Evolutionary conservation across 495 filamentous ascomycete genomes (phyloP), one percentile per base, ranked within the genome.

Genomic region (Neurospora sp.): DNA sequence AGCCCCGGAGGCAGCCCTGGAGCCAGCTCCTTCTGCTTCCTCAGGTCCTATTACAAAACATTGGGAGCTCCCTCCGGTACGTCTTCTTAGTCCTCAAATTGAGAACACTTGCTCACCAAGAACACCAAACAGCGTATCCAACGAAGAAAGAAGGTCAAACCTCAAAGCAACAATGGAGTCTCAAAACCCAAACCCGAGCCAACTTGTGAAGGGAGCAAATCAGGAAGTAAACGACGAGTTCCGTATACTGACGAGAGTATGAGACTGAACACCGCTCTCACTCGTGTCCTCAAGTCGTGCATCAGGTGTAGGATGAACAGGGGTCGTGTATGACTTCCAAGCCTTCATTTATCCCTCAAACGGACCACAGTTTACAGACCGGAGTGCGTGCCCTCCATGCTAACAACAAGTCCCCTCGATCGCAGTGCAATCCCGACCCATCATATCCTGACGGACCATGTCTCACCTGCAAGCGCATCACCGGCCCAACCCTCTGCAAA

Each of bases 281-380:
- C 77, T 6, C 73, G 77, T 2, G 72, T 77, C 8, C 75, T 79
- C 39, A 78, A 77, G 73, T 79, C 77, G 12, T 79, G 77, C 72
- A 77, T 79, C 73, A 72, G 77, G 14, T 79, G 77, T 70, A 73
- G 77, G 62, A 79, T 79, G 77, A 76, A 78, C 69, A 71, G 76
- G 69, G 73, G 76, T 10, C 76, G 77, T 5, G 77, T 78, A 74
- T 42, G 75, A 69, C 46, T 44, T 16, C 59, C 59, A 71, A 5
- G 37, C 66, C 27, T 66, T 38, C 62, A 35, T 14, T 6, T 69
- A 46, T 23, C n/a, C 12, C 39, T 42, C 9, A 39, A 39, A 39
- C 18, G 46, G 20, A n/a, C 16, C n/a, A 39, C 42, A 74, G 11
- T 66, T 41, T 20, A 31, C 20, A 20, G 4, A 48, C n/a, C 18